These are phyloP conservation scores for Lanzia echinophila DNA, from an alignment of 2,329 filamentous ascomycete species.

Conservation along the genomic window DNA sequence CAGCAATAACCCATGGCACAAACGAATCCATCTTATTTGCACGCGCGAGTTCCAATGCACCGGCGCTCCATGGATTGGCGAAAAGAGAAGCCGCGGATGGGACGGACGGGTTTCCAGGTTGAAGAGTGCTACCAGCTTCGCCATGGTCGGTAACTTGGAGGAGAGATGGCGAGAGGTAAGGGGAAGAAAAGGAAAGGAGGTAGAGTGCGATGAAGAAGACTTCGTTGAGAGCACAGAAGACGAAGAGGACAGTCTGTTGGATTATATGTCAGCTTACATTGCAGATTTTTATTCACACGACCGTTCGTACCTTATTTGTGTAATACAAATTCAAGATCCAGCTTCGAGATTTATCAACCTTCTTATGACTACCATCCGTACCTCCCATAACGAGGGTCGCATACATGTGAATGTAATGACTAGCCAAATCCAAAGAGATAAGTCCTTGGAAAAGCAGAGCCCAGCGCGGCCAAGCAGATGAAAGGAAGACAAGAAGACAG, in stretches of 20 bases:
- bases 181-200: conserved; percentile 92
- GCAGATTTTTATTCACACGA: neutral
- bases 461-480: conserved; percentile 90
- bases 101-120: conserved; percentile 63
- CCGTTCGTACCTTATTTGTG: conserved; percentile 76
- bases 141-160: conserved; percentile 53
- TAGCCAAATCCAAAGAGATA: conserved; percentile 87
- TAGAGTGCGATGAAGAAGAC: conserved; percentile 98
- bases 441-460: conserved; percentile 89
- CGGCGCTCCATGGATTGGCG: conserved; percentile 84
- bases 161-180: conserved; percentile 79
- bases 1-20: conserved; percentile 73
- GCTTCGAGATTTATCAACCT: conserved; percentile 79
- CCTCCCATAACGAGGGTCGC: conserved; percentile 85
- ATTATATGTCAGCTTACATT: conserved; percentile 1
- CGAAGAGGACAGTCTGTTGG: conserved; percentile 75
- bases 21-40: conserved; percentile 87
- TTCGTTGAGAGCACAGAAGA: conserved; percentile 87
- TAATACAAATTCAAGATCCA: conserved; percentile 94
- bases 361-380: conserved; percentile 78
- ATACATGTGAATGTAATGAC: conserved; percentile 99
- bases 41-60: conserved; percentile 82
- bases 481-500: conserved; percentile 89
- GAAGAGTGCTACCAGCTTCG: conserved; percentile 43
- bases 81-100: conserved; percentile 69